Percentiles rank a stretch among this genome's conserved stretches.
phyloP scores from a whole-genome alignment of 768 basidiomycete genomes.

The Cyclocybe cylindracea region DNA sequence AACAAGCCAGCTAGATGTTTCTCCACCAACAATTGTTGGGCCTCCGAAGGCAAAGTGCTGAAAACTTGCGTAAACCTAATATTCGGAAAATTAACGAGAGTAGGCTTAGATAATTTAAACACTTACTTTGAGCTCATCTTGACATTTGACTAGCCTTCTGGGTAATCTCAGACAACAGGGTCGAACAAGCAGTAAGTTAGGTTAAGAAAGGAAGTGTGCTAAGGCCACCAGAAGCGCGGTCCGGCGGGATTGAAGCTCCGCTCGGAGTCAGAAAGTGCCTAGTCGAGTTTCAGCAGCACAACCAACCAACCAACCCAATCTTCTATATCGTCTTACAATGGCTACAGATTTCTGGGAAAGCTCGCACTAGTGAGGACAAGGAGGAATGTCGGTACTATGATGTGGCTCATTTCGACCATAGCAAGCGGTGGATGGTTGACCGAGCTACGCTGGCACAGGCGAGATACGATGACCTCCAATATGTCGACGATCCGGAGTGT shows the following conservation, averaged over 20 bases:
- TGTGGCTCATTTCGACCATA: constrained; percentile 33
- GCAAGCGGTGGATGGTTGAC: constrained; percentile 92
- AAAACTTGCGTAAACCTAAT: constrained; percentile 49
- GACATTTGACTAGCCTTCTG: not conserved
- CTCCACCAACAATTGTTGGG: constrained; percentile 48
- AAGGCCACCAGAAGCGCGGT: too few relatives aligned
- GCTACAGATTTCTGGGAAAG: constrained; percentile 93
- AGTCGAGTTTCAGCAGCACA: too few relatives aligned
- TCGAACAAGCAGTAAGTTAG: too few relatives aligned
- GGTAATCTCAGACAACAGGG: too few relatives aligned
- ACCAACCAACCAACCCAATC: too few relatives aligned
- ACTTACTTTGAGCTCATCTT: constrained; percentile 9
- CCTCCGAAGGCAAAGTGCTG: constrained; percentile 53
- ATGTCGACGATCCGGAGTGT: constrained; percentile 75
- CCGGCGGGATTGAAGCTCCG: too few relatives aligned
- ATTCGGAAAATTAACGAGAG: not conserved
- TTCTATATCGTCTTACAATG: constrained; percentile 40
- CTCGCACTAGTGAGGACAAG: constrained; percentile 75
- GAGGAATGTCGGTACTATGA: constrained; percentile 14
- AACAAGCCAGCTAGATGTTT: constrained; percentile 52
- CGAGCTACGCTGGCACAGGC: constrained; percentile 72
- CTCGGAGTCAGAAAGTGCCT: too few relatives aligned
- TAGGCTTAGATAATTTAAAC: too few relatives aligned
- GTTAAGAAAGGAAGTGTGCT: too few relatives aligned
- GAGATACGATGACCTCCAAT: constrained; percentile 75